phyloP scores from a whole-genome alignment of 768 basidiomycete species.

The Omphalotus guepiniiformis region DNA sequence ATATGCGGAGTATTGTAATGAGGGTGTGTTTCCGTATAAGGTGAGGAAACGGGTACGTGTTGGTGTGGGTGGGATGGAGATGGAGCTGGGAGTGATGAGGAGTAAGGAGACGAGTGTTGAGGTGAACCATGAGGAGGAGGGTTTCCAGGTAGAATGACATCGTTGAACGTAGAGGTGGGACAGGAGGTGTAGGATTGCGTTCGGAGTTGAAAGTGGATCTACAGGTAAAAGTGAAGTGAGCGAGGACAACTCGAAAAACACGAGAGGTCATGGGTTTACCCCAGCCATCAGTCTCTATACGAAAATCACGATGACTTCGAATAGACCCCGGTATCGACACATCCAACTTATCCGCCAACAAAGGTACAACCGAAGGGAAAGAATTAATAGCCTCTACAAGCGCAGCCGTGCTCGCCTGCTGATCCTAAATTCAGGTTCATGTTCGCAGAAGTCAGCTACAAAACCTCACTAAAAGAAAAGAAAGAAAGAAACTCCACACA shows the following conservation, averaged over 20 bases:
- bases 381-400: slow-evolving; percentile 68
- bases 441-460: too few species aligned
- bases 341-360: slow-evolving; percentile 85
- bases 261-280: too few species aligned
- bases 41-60: slow-evolving; percentile 23
- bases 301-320: slow-evolving; percentile 58
- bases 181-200: slow-evolving; percentile 66
- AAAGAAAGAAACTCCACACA: too few species aligned
- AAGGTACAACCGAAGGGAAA: slow-evolving; percentile 78
- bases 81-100: slow-evolving; percentile 13
- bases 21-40: slow-evolving; percentile 29
- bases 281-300: slow-evolving; percentile 65
- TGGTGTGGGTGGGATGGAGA: too few species aligned
- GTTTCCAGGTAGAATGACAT: slow-evolving; percentile 79
- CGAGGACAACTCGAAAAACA: neutral
- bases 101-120: slow-evolving; percentile 37
- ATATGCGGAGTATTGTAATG: slow-evolving; percentile 51
- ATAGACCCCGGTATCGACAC: slow-evolving; percentile 55
- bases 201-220: slow-evolving; percentile 36
- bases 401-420: slow-evolving; percentile 58
- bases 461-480: neutral
- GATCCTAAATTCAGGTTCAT: too few species aligned
- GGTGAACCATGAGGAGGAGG: slow-evolving; percentile 67
- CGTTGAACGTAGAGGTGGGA: slow-evolving; percentile 87
- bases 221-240: slow-evolving; percentile 7